phyloP scores from a whole-genome alignment of 2,329 filamentous ascomycete species.

The Amphichorda felina region DNA sequence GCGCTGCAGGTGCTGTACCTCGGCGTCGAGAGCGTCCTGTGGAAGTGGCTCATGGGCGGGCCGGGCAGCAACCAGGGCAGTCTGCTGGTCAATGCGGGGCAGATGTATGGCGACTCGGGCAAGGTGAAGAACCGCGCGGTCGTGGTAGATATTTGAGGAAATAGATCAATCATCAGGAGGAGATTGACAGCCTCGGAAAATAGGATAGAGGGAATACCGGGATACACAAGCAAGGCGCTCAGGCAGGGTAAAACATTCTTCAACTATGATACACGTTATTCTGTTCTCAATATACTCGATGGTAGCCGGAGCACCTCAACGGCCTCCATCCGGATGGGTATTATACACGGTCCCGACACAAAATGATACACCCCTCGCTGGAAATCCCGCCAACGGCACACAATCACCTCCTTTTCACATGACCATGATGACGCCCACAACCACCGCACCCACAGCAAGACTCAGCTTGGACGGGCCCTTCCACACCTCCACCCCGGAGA shows the following conservation, averaged over 20 bases:
- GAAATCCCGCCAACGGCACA: too few species aligned
- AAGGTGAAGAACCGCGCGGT: conserved; percentile 28
- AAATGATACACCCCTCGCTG: too few species aligned
- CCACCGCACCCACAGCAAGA: conserved; percentile 1
- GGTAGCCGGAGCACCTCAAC: too few species aligned
- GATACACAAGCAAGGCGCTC: too few species aligned
- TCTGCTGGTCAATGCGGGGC: conserved; percentile 44
- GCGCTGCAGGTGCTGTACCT: conserved; percentile 29
- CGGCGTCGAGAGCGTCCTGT: conserved; percentile 34
- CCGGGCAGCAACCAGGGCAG: conserved; percentile 33
- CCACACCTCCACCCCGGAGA: neutral
- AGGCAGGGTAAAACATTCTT: too few species aligned
- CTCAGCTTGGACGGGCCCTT: conserved; percentile 1
- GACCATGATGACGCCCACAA: conserved; percentile 2
- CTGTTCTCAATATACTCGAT: neutral
- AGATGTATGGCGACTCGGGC: conserved; percentile 41
- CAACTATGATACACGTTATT: neutral
- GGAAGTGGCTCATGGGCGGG: conserved; percentile 45
- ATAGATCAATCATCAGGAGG: too few species aligned
- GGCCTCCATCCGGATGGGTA: too few species aligned
- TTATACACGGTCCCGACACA: too few species aligned
- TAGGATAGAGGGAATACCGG: too few species aligned
- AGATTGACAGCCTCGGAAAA: too few species aligned
- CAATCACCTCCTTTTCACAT: conserved; percentile 1
- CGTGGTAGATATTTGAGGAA: conserved; percentile 14